phyloP scores from a whole-genome alignment of 306 rosid genomes.

The Gillenia trifoliata region DNA sequence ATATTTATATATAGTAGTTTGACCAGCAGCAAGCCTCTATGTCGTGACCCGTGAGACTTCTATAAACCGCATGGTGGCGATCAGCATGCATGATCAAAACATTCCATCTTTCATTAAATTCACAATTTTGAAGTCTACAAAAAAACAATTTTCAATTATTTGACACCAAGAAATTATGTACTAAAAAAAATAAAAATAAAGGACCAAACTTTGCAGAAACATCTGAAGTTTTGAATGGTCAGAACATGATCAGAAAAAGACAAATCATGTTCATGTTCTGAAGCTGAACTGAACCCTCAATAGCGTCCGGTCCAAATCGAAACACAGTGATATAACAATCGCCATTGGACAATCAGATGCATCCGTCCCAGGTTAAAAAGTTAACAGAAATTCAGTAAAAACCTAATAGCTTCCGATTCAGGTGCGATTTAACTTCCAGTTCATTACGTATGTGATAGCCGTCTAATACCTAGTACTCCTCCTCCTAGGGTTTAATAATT shows the following conservation, averaged over 20 bases:
- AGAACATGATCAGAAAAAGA: slow-evolving; percentile 18
- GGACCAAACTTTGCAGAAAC: not conserved
- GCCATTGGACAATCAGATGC: slow-evolving; percentile 40
- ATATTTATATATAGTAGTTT: not conserved
- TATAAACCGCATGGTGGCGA: not conserved
- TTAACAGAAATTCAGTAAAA: slow-evolving; percentile 24
- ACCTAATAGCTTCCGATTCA: slow-evolving; percentile 5
- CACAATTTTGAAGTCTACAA: not conserved
- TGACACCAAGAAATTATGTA: not conserved
- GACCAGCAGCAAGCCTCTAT: not conserved
- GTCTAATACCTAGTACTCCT: not conserved
- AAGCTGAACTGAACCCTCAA: slow-evolving; percentile 39
- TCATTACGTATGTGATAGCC: not conserved
- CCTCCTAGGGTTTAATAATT: not conserved
- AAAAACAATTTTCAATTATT: not conserved
- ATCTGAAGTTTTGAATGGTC: not conserved
- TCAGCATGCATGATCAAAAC: not conserved
- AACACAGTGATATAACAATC: slow-evolving; percentile 42
- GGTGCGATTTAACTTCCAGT: slow-evolving; percentile 1
- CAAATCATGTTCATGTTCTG: slow-evolving; percentile 36
- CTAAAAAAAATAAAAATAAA: not conserved
- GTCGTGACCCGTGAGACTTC: not conserved
- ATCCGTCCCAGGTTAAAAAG: slow-evolving; percentile 26
- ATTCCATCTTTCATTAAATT: not conserved
- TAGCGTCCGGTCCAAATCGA: slow-evolving; percentile 44